These are phyloP conservation scores for Ceratocystis cubensis DNA, from an alignment of 2,329 filamentous ascomycete species.

Conservation along the genomic window DNA sequence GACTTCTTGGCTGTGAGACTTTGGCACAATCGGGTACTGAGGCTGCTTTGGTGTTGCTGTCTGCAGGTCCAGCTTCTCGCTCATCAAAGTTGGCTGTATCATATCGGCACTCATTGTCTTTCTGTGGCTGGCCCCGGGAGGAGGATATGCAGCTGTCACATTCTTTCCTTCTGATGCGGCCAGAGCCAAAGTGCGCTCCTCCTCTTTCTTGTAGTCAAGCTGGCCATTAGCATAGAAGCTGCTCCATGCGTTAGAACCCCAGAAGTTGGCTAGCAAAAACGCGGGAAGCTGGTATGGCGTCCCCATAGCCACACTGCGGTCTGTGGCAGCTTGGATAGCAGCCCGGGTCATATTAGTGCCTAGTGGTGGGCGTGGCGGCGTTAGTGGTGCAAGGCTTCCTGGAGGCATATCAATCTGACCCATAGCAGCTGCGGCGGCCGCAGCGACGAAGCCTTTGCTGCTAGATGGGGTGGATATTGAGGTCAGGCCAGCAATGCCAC, in stretches of 20 bases:
- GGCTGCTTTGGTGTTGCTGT: neutral
- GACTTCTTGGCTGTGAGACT: conserved; percentile 32
- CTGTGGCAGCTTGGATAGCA: conserved; percentile 68
- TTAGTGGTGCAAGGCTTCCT: conserved; percentile 65
- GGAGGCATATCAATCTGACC: conserved; percentile 35
- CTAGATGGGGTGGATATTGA: conserved; percentile 33
- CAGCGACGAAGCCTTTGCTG: neutral
- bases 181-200: conserved; percentile 17
- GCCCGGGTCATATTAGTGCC: conserved; percentile 76
- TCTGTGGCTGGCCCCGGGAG: conserved; percentile 18
- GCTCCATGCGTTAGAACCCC: conserved; percentile 76
- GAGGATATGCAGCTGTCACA: conserved; percentile 14
- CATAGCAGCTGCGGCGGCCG: neutral
- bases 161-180: conserved; percentile 18
- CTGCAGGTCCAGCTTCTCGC: conserved; percentile 2
- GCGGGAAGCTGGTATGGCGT: conserved; percentile 57
- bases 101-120: conserved; percentile 21
- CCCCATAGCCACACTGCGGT: conserved; percentile 55
- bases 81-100: conserved; percentile 17
- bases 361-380: conserved; percentile 69
- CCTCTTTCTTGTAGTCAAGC: conserved; percentile 19
- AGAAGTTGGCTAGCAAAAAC: conserved; percentile 82
- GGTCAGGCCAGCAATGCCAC: conserved; percentile 73
- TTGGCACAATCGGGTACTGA: conserved; percentile 15
- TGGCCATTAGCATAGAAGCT: conserved; percentile 27